phyloP scores from a whole-genome alignment of 225 moss, liverwort and hornwort genomes.

The Lunularia cruciata region DNA sequence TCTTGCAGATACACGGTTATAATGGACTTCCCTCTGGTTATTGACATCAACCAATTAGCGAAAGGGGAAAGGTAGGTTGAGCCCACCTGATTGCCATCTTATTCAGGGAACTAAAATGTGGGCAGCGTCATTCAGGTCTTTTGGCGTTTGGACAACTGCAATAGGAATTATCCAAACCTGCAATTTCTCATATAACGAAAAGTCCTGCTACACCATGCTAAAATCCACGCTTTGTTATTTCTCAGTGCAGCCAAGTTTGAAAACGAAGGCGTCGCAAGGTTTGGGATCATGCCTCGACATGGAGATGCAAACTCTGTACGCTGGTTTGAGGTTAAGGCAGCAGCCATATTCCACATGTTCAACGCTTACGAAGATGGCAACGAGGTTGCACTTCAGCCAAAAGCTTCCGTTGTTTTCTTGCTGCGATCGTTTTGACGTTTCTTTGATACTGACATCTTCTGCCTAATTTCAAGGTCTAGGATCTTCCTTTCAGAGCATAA shows the following conservation, averaged over 20 bases:
- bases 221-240: not conserved
- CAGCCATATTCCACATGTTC: constrained; percentile 18
- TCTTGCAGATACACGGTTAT: constrained; percentile 24
- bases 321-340: constrained; percentile 18
- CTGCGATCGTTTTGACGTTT: too few species aligned
- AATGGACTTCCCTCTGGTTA: constrained; percentile 14
- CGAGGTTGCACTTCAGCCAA: constrained; percentile 13
- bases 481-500: too few species aligned
- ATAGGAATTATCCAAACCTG: too few species aligned
- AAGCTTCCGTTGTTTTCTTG: too few species aligned
- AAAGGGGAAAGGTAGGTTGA: constrained; percentile 19
- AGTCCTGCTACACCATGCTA: too few species aligned
- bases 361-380: constrained; percentile 26
- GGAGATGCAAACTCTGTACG: constrained; percentile 21
- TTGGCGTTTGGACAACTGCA: too few species aligned
- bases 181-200: too few species aligned
- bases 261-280: not conserved
- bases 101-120: too few species aligned
- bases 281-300: constrained; percentile 28
- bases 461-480: too few species aligned
- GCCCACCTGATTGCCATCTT: not conserved
- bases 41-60: not conserved
- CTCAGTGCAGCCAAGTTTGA: constrained; percentile 17
- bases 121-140: too few species aligned
- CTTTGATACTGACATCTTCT: too few species aligned